Base-by-base conservation (phyloP, 116 monocot genomes). In the Posidonia oceanica region DNA sequence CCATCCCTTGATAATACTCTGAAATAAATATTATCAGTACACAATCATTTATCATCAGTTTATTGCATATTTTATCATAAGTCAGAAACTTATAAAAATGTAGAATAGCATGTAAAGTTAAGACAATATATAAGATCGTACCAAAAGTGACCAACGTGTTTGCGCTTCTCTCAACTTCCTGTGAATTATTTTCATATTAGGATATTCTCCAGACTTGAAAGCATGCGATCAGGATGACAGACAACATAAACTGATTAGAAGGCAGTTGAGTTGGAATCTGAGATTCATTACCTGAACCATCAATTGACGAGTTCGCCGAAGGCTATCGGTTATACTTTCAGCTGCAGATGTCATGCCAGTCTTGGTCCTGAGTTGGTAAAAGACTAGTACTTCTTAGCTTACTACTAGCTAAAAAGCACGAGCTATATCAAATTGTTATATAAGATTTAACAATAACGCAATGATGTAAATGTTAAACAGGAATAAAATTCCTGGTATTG, bases 261-360 rank as follows among this genome's bases (percentile, higher is more conserved):
- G 23, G 41, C 40, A 37, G 23, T 37, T 4, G 44, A 29, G 21
- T 13, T 21, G 4, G 22, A 68, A 29, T 3, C 3, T 51, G 20
- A 23, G 18, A 23, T 59, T 61, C 15, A 57, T 80, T 71, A 88
- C 91, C 83, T 97, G 97, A 84, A 97, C 85, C 97, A 97, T 92
- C 72, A 97, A 39, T 59, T 97, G 97, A 64, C 85, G 87, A 64
- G 87, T 82, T 2, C 96, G 82, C 10, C 96, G 84, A 61, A 97
- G 92, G 76, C 92, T 89, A n/a, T 97, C 92, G 22, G 97, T 97
- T 36, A 97, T 85, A 65, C 87, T 85, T 84, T 92, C 97, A 60
- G 97, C 87, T 67, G 97, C 91, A 77, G 92, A 87, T 61, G 85
- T 87, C 87, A 97, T 87, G 51, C 97, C 97, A 79, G 77, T 75